Conservation (phyloP, 345 rosid genomes). For the Citrus sp. region DNA sequence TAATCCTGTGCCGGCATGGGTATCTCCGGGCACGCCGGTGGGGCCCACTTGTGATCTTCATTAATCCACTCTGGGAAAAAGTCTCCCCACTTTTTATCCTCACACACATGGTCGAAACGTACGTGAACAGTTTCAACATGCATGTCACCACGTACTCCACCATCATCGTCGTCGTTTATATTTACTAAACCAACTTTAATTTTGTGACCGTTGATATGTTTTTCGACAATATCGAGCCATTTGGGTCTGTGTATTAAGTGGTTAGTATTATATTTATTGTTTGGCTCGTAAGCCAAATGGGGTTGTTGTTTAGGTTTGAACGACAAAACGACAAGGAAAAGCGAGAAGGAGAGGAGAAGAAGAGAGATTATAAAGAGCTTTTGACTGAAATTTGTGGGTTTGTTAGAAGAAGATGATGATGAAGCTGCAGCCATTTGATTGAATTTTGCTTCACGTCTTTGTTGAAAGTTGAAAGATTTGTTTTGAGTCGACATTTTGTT, state of each 20-base stretch:
- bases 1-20: conserved; percentile 65
- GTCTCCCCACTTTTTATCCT: conserved; percentile 45
- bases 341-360: conserved; percentile 35
- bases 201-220: conserved; percentile 19
- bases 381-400: conserved; percentile 26
- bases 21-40: conserved; percentile 57
- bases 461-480: conserved; percentile 11
- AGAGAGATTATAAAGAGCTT: conserved; percentile 38
- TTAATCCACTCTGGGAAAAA: conserved; percentile 77
- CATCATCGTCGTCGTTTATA: conserved; percentile 7
- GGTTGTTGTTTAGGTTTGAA: conserved; percentile 20
- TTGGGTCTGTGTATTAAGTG: conserved; percentile 17
- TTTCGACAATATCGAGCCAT: conserved; percentile 40
- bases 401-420: not conserved
- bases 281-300: not conserved
- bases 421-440: not conserved
- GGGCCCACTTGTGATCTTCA: conserved; percentile 36
- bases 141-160: not conserved
- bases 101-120: conserved; percentile 31
- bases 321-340: conserved; percentile 29
- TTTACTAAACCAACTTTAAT: conserved; percentile 63
- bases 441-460: not conserved
- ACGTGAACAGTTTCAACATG: conserved; percentile 30
- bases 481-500: not conserved
- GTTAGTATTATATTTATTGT: not conserved